Percentiles rank a stretch among this genome's conserved stretches.
These are phyloP conservation scores for Dendrobium chrysotoxum DNA, from an alignment of 106 monocot species.

Conservation along the genomic window DNA sequence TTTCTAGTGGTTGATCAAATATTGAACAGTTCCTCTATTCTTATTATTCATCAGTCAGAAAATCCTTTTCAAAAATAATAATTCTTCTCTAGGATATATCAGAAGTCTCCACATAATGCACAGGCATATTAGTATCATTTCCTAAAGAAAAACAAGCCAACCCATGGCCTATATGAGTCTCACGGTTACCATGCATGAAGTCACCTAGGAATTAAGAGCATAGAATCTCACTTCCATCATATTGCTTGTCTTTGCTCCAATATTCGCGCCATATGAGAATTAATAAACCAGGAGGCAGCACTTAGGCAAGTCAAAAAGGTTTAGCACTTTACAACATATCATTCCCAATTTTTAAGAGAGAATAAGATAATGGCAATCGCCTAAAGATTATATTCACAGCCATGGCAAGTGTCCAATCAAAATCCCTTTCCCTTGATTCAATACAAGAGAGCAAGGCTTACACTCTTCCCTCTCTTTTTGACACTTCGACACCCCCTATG, in stretches of 20 bases:
- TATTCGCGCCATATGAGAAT: background rate
- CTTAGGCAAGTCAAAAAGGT: slow-evolving; percentile 3
- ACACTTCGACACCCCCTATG: background rate
- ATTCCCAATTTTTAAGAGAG: background rate
- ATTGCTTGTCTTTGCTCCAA: background rate
- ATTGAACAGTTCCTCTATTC: background rate
- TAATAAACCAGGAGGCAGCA: background rate
- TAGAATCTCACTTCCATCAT: background rate
- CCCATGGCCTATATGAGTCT: background rate
- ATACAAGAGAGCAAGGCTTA: background rate
- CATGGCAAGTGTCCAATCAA: background rate
- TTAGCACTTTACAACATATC: background rate
- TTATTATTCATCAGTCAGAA: background rate
- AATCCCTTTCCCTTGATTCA: background rate
- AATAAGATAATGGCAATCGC: background rate
- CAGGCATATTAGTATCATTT: background rate
- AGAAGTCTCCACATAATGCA: background rate
- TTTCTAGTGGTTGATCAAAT: background rate
- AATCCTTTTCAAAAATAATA: background rate
- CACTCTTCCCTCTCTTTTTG: slow-evolving; percentile 4
- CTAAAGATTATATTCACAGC: slow-evolving; percentile 1
- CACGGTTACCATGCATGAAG: background rate
- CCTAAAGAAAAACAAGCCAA: background rate
- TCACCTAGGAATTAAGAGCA: background rate
- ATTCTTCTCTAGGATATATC: background rate